Evolutionary conservation across 371 early-diverging fungal species (phyloP), one percentile per base, ranked within the genome.

Genomic region (Sporodiniella umbellata): DNA sequence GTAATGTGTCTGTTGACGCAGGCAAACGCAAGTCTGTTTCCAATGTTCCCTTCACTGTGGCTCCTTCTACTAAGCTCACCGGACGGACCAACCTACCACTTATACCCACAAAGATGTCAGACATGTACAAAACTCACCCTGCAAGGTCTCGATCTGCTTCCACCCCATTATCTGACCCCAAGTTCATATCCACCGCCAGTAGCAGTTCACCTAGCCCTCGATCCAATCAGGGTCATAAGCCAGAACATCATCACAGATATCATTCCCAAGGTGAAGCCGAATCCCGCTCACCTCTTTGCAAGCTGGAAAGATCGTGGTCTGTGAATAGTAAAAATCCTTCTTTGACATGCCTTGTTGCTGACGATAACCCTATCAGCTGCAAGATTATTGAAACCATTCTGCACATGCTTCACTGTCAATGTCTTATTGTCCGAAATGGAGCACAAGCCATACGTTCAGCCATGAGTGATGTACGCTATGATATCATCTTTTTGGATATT

Each of bases 401-500:
- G 22, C 62, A 73, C 18, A 82, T 80, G 48, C 55, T 92, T 10
- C 79, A 89, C 45, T 86, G 93, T 52, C 74, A 87, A 15, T 91
- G 90, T 53, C 85, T 90, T 1, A 80, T 89, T 42, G 92, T 93
- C 42, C 79, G 86, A 43, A 95, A 92, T 56, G 97, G 95, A 5
- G 94, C 91, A 0, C 95, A 94, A 62, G 94, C 92, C 3, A 82
- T 95, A 51, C 84, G 92, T 45, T 85, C 85, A 44, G 92, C 92
- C 0, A 88, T 94, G 86, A 93, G 92, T 2, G 84, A 87, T 49
- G 86, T 92, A 22, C 84, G 77, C 51, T 96, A 91, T 71, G 94
- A 94, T 53, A 76, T 94, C 14, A 92, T 96, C 39, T 93, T 96
- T 53, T 89, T 94, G 90, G 94, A 93, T 60, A 85, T 90, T 22